Conservation (phyloP, 495 filamentous ascomycete genomes). For the Penicillium macrosclerotiorum region DNA sequence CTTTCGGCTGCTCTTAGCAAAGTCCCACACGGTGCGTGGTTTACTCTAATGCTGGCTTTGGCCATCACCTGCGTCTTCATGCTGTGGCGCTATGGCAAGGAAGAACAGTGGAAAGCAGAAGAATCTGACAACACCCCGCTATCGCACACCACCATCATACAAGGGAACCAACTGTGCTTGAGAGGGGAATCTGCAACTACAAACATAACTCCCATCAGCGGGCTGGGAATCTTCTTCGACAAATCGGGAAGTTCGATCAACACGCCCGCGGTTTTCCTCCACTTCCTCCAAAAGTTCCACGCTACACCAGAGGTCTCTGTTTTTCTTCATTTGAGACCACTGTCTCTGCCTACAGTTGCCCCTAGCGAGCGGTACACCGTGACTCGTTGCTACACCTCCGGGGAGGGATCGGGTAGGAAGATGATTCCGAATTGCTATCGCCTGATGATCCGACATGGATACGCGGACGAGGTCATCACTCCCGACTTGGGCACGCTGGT, state of each 20-base stretch:
- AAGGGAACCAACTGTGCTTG: neutral
- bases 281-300: slow-evolving; percentile 61
- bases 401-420: slow-evolving; percentile 6
- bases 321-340: slow-evolving; percentile 60
- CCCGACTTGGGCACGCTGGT: slow-evolving; percentile 58
- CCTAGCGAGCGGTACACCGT: slow-evolving; percentile 48
- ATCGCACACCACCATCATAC: slow-evolving; percentile 38
- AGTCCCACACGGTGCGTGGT: slow-evolving; percentile 70
- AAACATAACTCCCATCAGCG: slow-evolving; percentile 41
- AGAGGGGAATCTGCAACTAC: neutral
- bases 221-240: slow-evolving; percentile 64
- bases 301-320: slow-evolving; percentile 55
- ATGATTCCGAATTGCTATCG: slow-evolving; percentile 58
- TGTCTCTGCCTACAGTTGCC: slow-evolving; percentile 37
- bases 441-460: slow-evolving; percentile 65
- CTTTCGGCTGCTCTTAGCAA: slow-evolving; percentile 65
- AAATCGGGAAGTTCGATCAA: slow-evolving; percentile 48
- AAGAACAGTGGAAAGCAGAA: slow-evolving; percentile 68
- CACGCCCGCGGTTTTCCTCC: slow-evolving; percentile 57
- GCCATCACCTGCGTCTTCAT: slow-evolving; percentile 58
- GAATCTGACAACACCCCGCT: slow-evolving; percentile 49
- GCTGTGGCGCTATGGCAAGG: slow-evolving; percentile 72
- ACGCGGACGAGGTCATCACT: slow-evolving; percentile 64
- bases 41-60: slow-evolving; percentile 59
- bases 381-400: slow-evolving; percentile 26